Conservation (phyloP, 225 moss, liverwort and hornwort species). For the Anthoceros angustus region DNA sequence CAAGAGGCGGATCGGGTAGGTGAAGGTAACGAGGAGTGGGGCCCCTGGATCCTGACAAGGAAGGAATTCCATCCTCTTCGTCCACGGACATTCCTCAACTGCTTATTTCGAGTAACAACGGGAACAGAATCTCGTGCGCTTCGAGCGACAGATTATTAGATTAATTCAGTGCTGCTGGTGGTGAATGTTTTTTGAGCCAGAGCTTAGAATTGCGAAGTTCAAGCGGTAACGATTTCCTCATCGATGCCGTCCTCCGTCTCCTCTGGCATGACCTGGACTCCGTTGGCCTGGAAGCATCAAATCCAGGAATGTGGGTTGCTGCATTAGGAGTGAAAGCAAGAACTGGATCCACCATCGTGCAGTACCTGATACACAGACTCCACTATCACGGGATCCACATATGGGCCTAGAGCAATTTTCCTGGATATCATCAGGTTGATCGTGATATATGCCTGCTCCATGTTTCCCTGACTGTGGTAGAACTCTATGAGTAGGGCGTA, state of each 20-base stretch:
- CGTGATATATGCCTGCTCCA: slow-evolving; percentile 64
- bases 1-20: background rate
- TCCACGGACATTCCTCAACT: too few relatives aligned
- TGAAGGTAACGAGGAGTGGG: background rate
- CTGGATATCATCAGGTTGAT: slow-evolving; percentile 62
- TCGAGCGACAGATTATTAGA: background rate
- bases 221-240: background rate
- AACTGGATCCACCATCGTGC: background rate
- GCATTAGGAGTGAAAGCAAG: background rate
- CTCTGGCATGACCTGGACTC: background rate
- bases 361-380: slow-evolving; percentile 49
- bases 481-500: slow-evolving; percentile 76
- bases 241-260: background rate
- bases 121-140: too few relatives aligned
- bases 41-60: background rate
- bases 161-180: background rate
- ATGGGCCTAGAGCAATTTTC: slow-evolving; percentile 44
- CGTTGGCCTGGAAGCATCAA: background rate
- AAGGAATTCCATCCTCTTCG: background rate
- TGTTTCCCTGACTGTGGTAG: slow-evolving; percentile 54
- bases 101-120: too few relatives aligned
- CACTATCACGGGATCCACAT: slow-evolving; percentile 38
- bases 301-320: background rate
- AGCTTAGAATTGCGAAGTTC: background rate
- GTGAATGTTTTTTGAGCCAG: background rate